Evolutionary conservation across 768 basidiomycete genomes (phyloP), one percentile per base, ranked within the genome.

Genomic region (Mycena polygramma): DNA sequence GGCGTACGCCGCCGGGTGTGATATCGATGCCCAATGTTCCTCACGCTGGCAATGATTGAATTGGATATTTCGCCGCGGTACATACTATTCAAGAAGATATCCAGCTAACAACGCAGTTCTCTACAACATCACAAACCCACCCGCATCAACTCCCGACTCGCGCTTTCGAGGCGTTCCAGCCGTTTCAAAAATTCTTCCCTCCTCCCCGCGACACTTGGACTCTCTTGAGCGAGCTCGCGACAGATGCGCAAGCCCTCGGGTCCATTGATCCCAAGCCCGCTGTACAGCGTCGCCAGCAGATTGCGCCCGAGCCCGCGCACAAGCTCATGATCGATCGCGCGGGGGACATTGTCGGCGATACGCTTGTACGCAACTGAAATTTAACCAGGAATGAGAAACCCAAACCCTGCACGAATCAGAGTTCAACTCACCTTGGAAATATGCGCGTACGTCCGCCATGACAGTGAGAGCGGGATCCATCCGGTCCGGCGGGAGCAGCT

Each of bases 191-290:
- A 17, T 20, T 49, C 48, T 8, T 49, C 48, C n/a, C 48, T 15
- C 48, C 22, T 49, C n/a, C 48, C 48, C 9, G 48, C 48, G 48
- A 49, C 48, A 20, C 48, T 49, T 6, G 48, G 48, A 14, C n/a
- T 49, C 74, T 93, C 90, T 69, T 86, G 85, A 2, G 91, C 78
- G 60, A 88, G 81, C 49, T 87, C 83, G 68, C 79, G 77, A 76
- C 90, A 92, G 20, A 85, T 86, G 2, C 78, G 74, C 13, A 78
- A 75, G 0, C 84, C 89, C 17, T 89, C 83, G 0, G 79, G 70
- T 0, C 87, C 85, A 10, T 63, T 88, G 84, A 0, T 86, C 15
- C 48, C 0, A 51, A 36, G 48, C n/a, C 48, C 48, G 13, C 22
- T 24, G 48, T 49, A 49, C n/a, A 49, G 22, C n/a, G 48, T 49